Conservation (phyloP, 805 yeast species). For the Metschnikowia gelsemii region DNA sequence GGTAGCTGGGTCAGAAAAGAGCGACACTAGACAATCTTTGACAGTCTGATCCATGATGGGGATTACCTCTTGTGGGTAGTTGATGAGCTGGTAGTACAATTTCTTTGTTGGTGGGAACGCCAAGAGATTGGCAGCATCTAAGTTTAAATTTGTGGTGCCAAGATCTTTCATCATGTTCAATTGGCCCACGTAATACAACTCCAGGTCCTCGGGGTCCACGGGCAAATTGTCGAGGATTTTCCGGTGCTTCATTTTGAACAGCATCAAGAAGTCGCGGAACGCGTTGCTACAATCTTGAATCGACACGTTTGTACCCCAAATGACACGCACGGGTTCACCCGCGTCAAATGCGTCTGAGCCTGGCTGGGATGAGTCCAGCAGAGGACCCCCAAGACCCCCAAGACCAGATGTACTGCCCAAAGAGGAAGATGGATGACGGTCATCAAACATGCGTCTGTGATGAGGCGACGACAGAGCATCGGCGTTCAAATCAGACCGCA, state of each 20-base stretch:
- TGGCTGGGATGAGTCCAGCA: slow-evolving; percentile 28
- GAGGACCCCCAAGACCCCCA: slow-evolving; percentile 21
- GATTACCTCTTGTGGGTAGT: slow-evolving; percentile 94
- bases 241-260: slow-evolving; percentile 77
- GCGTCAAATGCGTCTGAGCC: slow-evolving; percentile 23
- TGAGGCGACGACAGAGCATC: slow-evolving; percentile 64
- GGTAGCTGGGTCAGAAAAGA: slow-evolving; percentile 33
- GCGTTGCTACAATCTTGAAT: slow-evolving; percentile 81
- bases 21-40: slow-evolving; percentile 81
- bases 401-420: too few relatives aligned
- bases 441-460: slow-evolving; percentile 56
- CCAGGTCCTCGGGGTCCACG: slow-evolving; percentile 60
- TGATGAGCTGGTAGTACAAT: slow-evolving; percentile 79
- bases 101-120: slow-evolving; percentile 75
- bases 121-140: slow-evolving; percentile 78
- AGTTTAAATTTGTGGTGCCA: slow-evolving; percentile 78
- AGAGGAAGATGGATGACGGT: slow-evolving; percentile 22
- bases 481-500: slow-evolving; percentile 81
- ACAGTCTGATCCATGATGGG: slow-evolving; percentile 97
- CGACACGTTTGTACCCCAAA: slow-evolving; percentile 98
- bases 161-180: slow-evolving; percentile 71
- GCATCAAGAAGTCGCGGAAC: slow-evolving; percentile 80
- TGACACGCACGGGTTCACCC: slow-evolving; percentile 81
- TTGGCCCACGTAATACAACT: slow-evolving; percentile 68
- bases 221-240: slow-evolving; percentile 45